Evolutionary conservation across 805 yeast species (phyloP), one percentile per base, ranked within the genome.

Genomic region (Saccharomycopsis sp.): DNA sequence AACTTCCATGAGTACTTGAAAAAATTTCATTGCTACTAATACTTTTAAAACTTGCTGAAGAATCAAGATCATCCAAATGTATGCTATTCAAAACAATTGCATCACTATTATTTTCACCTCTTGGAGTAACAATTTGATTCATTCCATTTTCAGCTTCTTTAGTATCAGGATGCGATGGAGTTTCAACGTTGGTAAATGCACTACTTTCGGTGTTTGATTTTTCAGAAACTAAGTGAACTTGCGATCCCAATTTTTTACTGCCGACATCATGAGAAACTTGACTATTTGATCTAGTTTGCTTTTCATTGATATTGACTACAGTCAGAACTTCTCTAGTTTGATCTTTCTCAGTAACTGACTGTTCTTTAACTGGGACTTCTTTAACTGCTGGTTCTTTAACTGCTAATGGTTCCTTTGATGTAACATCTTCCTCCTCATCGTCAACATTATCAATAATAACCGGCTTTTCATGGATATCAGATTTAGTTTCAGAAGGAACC

Each of bases 121-220:
- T 20, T 26, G 41, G 37, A 22, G 33, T 40, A 3, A 31, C 44
- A 11, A 47, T 28, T 31, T 40, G 53, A 23, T 24, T 36, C 24
- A 47, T 16, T 9, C 49, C 51, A 41, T 50, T 41, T 8, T 41
- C 51, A 4, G 35, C 44, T 26, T 44, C 48, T 22, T 50, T 43
- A 26, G 31, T 41, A 3, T 43, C 53, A 7, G 44, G 42, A 14
- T 47, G 42, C n/a, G 45, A 40, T 20, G 48, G 48, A 3, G 39
- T 31, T 4, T 47, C 51, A 32, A 50, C 47, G 36, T 50, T 47
- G 5, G 51, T 50, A 24, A 50, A 50, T 13, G 44, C 51, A 31
- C 51, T 47, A 24, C 53, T 50, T 38, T 47, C 51, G n/a, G 51
- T 44, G n/a, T 44, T 41, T 7, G 51, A 47, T 34, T 50, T 40